These are phyloP conservation scores for Teunomyces atbi DNA, from an alignment of 805 yeast genomes.

Conservation along the genomic window DNA sequence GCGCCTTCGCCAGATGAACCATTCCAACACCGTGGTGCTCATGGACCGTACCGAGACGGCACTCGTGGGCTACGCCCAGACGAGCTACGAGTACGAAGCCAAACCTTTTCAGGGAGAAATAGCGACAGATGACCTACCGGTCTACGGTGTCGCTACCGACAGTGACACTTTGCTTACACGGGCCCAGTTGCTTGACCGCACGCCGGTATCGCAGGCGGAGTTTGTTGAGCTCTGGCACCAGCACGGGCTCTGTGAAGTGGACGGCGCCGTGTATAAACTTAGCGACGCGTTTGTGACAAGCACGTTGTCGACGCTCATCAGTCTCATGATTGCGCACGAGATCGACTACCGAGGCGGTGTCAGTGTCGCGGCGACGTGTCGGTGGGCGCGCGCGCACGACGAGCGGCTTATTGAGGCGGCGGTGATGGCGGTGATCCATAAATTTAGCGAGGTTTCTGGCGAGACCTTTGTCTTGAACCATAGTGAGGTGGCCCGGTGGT, in stretches of 20 bases:
- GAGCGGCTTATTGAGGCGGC: slow-evolving; percentile 21
- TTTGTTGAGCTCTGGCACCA: slow-evolving; percentile 52
- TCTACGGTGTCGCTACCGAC: too few species aligned
- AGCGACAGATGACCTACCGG: too few species aligned
- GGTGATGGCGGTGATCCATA: slow-evolving; percentile 49
- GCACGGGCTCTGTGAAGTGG: slow-evolving; percentile 54
- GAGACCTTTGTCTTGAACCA: slow-evolving; percentile 41
- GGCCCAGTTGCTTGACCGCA: slow-evolving; percentile 35
- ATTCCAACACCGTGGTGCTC: slow-evolving; percentile 78
- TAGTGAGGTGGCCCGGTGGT: slow-evolving; percentile 52
- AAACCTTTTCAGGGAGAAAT: too few species aligned
- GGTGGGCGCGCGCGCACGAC: slow-evolving; percentile 1
- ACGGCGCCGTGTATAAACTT: slow-evolving; percentile 41
- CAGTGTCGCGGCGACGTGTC: slow-evolving; percentile 15
- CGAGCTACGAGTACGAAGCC: slow-evolving; percentile 37
- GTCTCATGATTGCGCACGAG: slow-evolving; percentile 24
- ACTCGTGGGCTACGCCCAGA: slow-evolving; percentile 28
- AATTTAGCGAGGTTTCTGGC: slow-evolving; percentile 35
- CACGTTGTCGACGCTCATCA: slow-evolving; percentile 24
- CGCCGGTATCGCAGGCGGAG: slow-evolving; percentile 57
- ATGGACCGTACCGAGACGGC: slow-evolving; percentile 23
- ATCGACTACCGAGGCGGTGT: slow-evolving; percentile 21
- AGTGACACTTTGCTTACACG: slow-evolving; percentile 14
- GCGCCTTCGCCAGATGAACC: slow-evolving; percentile 73
- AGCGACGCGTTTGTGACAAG: slow-evolving; percentile 23